Evolutionary conservation across 164 flowering plant genomes (phyloP).

Genomic region (Nymphaea colorata): DNA sequence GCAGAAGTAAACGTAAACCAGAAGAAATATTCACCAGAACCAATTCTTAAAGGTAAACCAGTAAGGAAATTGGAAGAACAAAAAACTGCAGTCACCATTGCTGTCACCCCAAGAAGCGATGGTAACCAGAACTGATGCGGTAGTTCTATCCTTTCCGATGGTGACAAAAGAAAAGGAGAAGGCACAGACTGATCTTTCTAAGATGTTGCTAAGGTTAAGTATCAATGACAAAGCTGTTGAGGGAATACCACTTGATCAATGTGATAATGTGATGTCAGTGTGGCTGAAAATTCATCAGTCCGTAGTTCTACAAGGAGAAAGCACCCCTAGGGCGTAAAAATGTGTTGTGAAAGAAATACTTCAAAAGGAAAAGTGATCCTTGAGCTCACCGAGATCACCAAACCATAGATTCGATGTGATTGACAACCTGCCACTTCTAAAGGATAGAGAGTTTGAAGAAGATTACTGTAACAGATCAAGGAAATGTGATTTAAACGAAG

Average conservation of each 20-base stretch:
- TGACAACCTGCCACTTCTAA: too few relatives aligned
- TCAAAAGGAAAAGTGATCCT: not conserved
- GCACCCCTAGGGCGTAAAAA: not conserved
- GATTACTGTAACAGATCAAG: too few relatives aligned
- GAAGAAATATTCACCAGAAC: constrained; percentile 10
- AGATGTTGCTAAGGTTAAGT: not conserved
- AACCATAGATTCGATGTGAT: too few relatives aligned
- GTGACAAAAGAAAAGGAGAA: not conserved
- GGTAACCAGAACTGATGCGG: not conserved
- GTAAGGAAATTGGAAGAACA: not conserved
- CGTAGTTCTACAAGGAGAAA: not conserved
- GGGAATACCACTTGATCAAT: not conserved
- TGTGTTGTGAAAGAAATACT: not conserved
- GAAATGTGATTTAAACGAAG: too few relatives aligned
- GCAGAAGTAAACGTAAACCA: too few relatives aligned
- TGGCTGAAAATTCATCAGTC: not conserved
- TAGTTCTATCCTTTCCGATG: not conserved
- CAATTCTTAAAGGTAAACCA: constrained; percentile 5
- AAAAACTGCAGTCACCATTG: constrained; percentile 9
- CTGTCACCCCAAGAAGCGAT: constrained; percentile 4
- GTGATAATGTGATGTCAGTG: not conserved
- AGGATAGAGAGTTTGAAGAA: too few relatives aligned
- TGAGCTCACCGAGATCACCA: too few relatives aligned
- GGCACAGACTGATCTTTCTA: not conserved
- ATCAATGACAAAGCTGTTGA: not conserved